A percentile compares a stretch with the other conserved stretches of the same genome.
phyloP scores from a whole-genome alignment of 2,329 filamentous ascomycete species.

The Cladosporium austrohemisphaericum region DNA sequence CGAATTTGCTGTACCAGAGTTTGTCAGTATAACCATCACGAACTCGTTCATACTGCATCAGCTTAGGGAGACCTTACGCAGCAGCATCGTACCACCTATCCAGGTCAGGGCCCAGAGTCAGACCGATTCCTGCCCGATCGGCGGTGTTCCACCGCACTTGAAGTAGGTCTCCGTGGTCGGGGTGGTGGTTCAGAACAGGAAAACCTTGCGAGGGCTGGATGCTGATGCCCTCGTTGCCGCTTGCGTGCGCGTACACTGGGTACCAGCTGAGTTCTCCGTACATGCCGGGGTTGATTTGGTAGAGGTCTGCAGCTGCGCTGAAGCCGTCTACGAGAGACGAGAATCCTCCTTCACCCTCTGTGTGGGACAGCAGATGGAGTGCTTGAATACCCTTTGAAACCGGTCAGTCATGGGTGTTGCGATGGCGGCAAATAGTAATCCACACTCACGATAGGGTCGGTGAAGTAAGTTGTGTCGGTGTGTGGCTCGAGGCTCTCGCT shows the following conservation, averaged over 20 bases:
- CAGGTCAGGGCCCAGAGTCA: constrained; percentile 42
- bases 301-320: constrained; percentile 61
- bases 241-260: constrained; percentile 72
- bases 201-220: constrained; percentile 69
- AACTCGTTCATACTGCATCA: no score
- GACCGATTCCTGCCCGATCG: constrained; percentile 68
- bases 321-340: constrained; percentile 87
- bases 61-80: constrained; percentile 20
- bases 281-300: constrained; percentile 49
- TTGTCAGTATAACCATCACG: no score
- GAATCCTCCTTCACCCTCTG: constrained; percentile 64
- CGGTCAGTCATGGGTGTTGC: neutral
- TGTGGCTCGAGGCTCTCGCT: constrained; percentile 77
- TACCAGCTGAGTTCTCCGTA: constrained; percentile 57
- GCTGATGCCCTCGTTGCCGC: constrained; percentile 77
- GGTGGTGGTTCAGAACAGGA: constrained; percentile 61
- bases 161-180: constrained; percentile 42
- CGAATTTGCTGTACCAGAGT: constrained; percentile 63
- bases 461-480: constrained; percentile 96
- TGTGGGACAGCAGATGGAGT: constrained; percentile 86
- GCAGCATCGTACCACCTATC: constrained; percentile 76
- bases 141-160: constrained; percentile 92
- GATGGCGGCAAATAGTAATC: neutral
- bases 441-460: constrained; percentile 58
- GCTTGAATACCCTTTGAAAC: constrained; percentile 70